Conservation (phyloP, 257 asterid genomes). For the Fraxinus anomala region DNA sequence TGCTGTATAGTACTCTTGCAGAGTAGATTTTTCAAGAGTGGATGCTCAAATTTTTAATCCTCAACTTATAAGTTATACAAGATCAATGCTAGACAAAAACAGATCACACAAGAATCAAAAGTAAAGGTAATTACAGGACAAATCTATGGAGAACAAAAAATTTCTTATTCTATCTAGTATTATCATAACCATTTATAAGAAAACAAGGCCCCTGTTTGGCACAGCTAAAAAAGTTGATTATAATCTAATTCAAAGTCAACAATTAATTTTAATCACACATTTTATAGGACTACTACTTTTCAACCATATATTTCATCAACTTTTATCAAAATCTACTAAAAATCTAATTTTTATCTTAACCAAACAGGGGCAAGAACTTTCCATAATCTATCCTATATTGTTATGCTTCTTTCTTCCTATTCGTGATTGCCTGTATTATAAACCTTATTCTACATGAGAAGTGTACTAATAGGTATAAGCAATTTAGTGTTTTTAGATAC, state of each 20-base stretch:
- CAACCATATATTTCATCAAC: no score
- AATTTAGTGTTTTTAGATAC: slow-evolving; percentile 4
- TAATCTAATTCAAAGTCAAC: no score
- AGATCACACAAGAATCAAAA: not conserved
- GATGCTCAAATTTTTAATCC: not conserved
- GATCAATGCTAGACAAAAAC: no score
- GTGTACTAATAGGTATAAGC: not conserved
- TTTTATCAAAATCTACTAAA: no score
- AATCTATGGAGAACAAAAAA: not conserved
- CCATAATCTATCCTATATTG: not conserved
- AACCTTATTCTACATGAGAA: not conserved
- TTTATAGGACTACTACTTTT: no score
- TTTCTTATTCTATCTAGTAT: no score
- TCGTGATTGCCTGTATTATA: not conserved
- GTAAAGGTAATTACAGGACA: not conserved
- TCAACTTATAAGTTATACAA: no score
- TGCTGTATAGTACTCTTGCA: not conserved
- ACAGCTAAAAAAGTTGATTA: no score
- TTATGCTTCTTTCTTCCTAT: no score
- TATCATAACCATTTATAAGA: not conserved
- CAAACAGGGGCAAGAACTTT: no score
- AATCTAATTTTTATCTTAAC: no score
- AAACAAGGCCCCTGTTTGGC: not conserved
- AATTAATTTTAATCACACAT: no score
- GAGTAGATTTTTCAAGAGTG: not conserved